These are phyloP conservation scores for Monosporascus sp. DNA, from an alignment of 2,329 filamentous ascomycete species.

Conservation along the genomic window DNA sequence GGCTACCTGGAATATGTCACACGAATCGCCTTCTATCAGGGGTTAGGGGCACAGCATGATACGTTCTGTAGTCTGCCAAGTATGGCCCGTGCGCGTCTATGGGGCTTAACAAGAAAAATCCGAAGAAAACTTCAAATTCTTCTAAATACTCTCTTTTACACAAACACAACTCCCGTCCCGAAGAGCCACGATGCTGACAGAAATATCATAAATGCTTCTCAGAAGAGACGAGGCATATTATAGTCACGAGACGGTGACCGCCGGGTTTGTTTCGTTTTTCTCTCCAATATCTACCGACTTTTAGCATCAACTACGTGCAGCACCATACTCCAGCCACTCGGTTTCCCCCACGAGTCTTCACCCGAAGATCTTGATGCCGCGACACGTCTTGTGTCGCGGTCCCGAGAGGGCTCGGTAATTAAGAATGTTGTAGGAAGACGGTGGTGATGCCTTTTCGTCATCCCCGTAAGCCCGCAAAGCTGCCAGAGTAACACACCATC, in stretches of 20 bases:
- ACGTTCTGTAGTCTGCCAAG: no score
- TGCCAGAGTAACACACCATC: conserved; percentile 35
- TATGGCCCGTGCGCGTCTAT: no score
- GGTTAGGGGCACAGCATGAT: no score
- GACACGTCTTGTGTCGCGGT: conserved; percentile 30
- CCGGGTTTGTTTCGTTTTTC: conserved; percentile 5
- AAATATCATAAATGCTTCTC: no score
- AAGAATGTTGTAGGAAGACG: conserved; percentile 7
- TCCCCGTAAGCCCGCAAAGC: conserved; percentile 13
- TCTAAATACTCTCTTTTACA: no score
- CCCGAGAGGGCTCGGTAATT: conserved; percentile 24
- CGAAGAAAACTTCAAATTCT: no score
- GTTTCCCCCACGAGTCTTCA: conserved; percentile 25
- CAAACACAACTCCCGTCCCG: no score
- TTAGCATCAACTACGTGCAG: conserved; percentile 12
- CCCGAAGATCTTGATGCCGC: conserved; percentile 24
- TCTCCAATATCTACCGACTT: background rate
- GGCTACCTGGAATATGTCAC: no score
- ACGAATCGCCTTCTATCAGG: no score
- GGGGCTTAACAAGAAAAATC: no score
- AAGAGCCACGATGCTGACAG: no score
- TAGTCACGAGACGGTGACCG: conserved; percentile 1
- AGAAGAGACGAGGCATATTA: no score
- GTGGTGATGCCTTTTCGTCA: conserved; percentile 13
- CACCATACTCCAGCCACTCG: conserved; percentile 24